Percentiles rank a stretch among this genome's conserved stretches.
Evolutionary conservation across 441 rosid species (phyloP).

Genomic region (Oxalis stricta): DNA sequence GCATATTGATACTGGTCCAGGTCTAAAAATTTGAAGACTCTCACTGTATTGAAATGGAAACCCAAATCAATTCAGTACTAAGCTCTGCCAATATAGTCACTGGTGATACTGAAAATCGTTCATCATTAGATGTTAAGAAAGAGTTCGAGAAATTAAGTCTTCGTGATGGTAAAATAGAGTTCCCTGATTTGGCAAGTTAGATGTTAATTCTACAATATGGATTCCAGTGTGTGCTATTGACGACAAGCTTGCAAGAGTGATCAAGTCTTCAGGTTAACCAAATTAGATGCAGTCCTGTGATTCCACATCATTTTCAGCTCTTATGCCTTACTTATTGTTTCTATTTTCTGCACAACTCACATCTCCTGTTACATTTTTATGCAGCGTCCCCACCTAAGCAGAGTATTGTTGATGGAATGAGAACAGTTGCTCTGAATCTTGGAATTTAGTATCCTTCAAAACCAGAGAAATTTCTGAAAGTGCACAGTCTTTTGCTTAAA

Average conservation of each 20-base stretch:
- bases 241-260: conserved; percentile 75
- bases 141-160: conserved; percentile 49
- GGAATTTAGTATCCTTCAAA: conserved; percentile 77
- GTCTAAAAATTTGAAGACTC: conserved; percentile 72
- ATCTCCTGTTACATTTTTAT: conserved; percentile 11
- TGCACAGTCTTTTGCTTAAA: conserved; percentile 19
- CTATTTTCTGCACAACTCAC: conserved; percentile 6
- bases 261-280: conserved; percentile 87
- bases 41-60: conserved; percentile 80
- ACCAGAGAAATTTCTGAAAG: conserved; percentile 94
- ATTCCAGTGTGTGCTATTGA: conserved; percentile 70
- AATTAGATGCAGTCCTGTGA: too few species aligned
- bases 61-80: conserved; percentile 20
- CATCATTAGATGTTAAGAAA: conserved; percentile 23
- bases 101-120: conserved; percentile 14
- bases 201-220: conserved; percentile 66
- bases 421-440: conserved; percentile 94
- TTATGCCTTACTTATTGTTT: too few species aligned
- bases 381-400: conserved; percentile 59
- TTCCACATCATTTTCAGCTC: too few species aligned
- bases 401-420: conserved; percentile 87
- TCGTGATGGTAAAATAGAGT: conserved; percentile 49
- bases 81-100: conserved; percentile 12
- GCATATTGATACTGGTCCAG: conserved; percentile 94
- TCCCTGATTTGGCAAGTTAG: conserved; percentile 94